Conservation (phyloP, 2,329 filamentous ascomycete genomes). For the Ophiostoma australiae region DNA sequence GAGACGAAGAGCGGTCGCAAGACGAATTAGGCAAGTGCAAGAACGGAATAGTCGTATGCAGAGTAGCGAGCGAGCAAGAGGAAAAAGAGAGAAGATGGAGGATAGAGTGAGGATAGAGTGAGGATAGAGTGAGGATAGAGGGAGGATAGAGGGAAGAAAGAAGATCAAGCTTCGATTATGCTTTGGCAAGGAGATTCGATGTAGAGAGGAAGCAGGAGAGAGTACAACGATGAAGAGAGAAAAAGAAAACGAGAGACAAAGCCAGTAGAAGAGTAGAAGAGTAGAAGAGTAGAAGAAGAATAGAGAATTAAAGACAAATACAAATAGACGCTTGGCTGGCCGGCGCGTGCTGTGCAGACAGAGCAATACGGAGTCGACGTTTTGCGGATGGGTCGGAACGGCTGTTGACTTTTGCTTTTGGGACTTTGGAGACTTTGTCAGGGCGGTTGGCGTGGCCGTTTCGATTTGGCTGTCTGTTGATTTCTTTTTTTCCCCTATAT, state of each 20-base stretch:
- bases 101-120: background rate
- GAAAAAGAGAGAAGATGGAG: background rate
- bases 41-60: background rate
- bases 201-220: background rate
- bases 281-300: no score
- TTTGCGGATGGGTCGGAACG: conserved; percentile 15
- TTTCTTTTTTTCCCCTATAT: background rate
- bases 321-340: conserved; percentile 2
- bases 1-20: background rate
- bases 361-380: background rate
- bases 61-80: background rate
- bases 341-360: background rate
- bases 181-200: background rate
- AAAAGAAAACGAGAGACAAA: no score
- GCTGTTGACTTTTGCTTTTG: background rate
- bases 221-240: no score
- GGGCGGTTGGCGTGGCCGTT: no score
- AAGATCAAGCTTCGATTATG: background rate
- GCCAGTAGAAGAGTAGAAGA: no score
- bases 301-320: background rate
- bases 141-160: background rate
- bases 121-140: background rate
- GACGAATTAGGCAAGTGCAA: conserved; percentile 13
- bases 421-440: no score
- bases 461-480: background rate